These are phyloP conservation scores for Fusarium sp. DNA, from an alignment of 2,329 filamentous ascomycete species.

Conservation along the genomic window DNA sequence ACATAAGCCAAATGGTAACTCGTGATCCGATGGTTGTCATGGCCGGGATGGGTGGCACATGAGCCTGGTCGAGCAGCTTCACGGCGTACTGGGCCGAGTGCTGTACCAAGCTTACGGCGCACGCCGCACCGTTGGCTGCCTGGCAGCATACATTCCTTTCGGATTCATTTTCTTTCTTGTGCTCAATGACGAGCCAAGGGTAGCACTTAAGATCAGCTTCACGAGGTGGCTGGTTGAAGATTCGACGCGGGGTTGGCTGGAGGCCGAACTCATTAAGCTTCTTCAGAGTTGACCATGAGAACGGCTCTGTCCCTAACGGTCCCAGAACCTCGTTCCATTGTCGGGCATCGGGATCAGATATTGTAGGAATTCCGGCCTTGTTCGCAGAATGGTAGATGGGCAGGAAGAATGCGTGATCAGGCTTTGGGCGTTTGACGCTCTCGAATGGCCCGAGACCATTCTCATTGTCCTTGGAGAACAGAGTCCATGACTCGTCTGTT, in stretches of 20 bases:
- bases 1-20: conserved; percentile 40
- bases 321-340: background rate
- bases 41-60: conserved; percentile 35
- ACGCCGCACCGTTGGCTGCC: conserved; percentile 34
- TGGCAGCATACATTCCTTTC: conserved; percentile 16
- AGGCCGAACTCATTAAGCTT: background rate
- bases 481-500: too few relatives aligned
- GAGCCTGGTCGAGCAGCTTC: conserved; percentile 6
- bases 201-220: background rate
- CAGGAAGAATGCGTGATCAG: background rate
- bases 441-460: too few relatives aligned
- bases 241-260: background rate
- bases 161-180: background rate
- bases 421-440: background rate
- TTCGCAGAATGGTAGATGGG: background rate
- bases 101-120: conserved; percentile 32
- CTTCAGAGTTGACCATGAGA: background rate
- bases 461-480: too few relatives aligned
- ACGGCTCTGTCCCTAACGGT: background rate
- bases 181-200: background rate
- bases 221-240: accelerated
- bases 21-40: conserved; percentile 35
- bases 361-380: accelerated
- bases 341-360: accelerated
- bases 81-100: conserved; percentile 23